Evolutionary conservation across 306 rosid genomes (phyloP), one percentile per base, ranked within the genome.

Genomic region (Prunus armeniaca): DNA sequence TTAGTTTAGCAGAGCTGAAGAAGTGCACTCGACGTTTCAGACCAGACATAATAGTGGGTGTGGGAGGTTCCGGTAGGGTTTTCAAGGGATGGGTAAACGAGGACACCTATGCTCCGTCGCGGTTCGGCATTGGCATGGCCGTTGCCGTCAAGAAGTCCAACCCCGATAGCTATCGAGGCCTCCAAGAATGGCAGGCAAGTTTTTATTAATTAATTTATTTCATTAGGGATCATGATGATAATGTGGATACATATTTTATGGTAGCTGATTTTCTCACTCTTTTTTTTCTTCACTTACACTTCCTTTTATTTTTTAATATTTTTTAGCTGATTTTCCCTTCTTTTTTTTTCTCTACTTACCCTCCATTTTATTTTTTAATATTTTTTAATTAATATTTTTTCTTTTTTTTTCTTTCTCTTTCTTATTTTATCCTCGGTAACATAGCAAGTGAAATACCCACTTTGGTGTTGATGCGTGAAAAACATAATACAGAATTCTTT

Each of bases 61-160:
- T 89, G 56, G 99, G 99, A 10, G 98, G 99, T 15, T 96, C 92
- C 20, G 99, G 99, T 2, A 77, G 89, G 54, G 99, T 96, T 6
- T 96, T 92, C 83, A 96, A 85, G 75, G 99, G 99, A 1, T 95
- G 99, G 99, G 49, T 95, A 9, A 97, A 95, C 2, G 19, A 65
- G 11, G 74, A 64, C 6, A 89, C 88, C 0, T 81, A 80, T 47
- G 89, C 88, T 12, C 97, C 97, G 0, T 87, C 97, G 0, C 87
- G 34, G 70, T 84, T 83, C 43, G 96, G 96, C 4, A 80, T 79
- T 9, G 99, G 99, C 10, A 79, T 89, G 5, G 82, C 99, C 0
- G 92, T 95, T 2, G 99, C 97, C 6, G 97, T 95, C 13, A 95
- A 92, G 80, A 95, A 86, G 65, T 91, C 93, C 6, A 84, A 46